Evolutionary conservation across 352 stramenopile species (phyloP).

Genomic region (Phytophthora meadii): DNA sequence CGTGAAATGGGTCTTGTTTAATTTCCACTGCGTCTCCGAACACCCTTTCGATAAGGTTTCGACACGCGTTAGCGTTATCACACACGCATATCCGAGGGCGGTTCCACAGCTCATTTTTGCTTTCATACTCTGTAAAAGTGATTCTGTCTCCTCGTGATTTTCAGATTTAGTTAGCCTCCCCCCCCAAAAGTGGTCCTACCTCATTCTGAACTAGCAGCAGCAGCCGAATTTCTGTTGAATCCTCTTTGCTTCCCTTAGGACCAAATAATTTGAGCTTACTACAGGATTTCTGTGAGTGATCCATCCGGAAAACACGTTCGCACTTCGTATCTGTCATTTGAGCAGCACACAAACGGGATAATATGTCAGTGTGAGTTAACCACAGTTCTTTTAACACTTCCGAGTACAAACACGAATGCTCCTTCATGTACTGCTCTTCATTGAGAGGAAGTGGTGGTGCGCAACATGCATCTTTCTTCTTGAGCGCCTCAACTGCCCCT

Average conservation of each 20-base stretch:
- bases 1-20: slow-evolving; percentile 11
- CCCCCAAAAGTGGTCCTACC: slow-evolving; percentile 8
- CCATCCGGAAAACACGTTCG: slow-evolving; percentile 8
- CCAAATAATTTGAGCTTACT: slow-evolving; percentile 11
- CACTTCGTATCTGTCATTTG: background rate
- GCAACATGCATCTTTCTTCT: too few species aligned
- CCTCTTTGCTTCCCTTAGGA: slow-evolving; percentile 5
- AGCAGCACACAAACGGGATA: too few species aligned
- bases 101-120: slow-evolving; percentile 4
- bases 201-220: slow-evolving; percentile 24
- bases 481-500: too few species aligned
- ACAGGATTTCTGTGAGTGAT: slow-evolving; percentile 21
- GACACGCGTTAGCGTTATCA: slow-evolving; percentile 6
- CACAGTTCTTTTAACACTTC: too few species aligned
- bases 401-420: too few species aligned
- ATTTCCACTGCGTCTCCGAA: slow-evolving; percentile 4
- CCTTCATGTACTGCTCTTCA: too few species aligned
- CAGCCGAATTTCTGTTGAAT: slow-evolving; percentile 6
- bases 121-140: slow-evolving; percentile 1
- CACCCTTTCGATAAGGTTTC: slow-evolving; percentile 3
- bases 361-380: too few species aligned
- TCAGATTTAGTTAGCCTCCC: slow-evolving; percentile 1
- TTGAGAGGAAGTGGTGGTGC: too few species aligned
- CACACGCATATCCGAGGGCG: slow-evolving; percentile 10
- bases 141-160: slow-evolving; percentile 20